phyloP scores from a whole-genome alignment of 2,329 filamentous ascomycete species.

The Phaeosphaeria sp. region DNA sequence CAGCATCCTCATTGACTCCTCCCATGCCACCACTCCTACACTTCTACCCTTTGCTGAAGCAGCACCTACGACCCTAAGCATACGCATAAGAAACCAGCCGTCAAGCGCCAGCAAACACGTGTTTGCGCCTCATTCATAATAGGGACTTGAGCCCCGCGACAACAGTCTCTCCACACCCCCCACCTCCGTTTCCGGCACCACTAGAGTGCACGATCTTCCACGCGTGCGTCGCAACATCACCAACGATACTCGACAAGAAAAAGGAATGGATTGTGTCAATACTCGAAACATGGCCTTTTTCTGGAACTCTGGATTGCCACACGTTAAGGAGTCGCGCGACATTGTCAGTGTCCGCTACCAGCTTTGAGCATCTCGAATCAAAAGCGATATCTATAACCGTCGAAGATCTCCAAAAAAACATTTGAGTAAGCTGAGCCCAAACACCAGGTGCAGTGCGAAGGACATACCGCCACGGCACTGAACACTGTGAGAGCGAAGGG shows the following conservation, averaged over 20 bases:
- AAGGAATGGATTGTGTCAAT: slow-evolving; percentile 27
- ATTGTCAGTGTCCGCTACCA: slow-evolving; percentile 28
- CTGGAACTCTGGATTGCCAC: slow-evolving; percentile 29
- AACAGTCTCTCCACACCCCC: slow-evolving; percentile 16
- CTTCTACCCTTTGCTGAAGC: slow-evolving; percentile 3
- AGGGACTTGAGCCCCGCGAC: slow-evolving; percentile 20
- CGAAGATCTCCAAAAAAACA: background rate
- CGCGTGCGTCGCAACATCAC: background rate
- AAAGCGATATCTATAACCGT: background rate
- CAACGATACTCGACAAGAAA: slow-evolving; percentile 3
- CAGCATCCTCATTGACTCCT: slow-evolving; percentile 7
- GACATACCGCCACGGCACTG: background rate
- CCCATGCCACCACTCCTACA: slow-evolving; percentile 4
- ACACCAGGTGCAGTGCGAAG: background rate
- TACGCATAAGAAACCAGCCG: slow-evolving; percentile 8
- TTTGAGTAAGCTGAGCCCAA: background rate
- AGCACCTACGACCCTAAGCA: slow-evolving; percentile 15
- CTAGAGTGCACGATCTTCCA: slow-evolving; percentile 9
- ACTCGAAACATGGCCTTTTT: slow-evolving; percentile 33
- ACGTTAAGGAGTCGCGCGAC: slow-evolving; percentile 30
- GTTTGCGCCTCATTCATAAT: slow-evolving; percentile 15
- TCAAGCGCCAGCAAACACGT: slow-evolving; percentile 10
- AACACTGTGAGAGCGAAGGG: background rate
- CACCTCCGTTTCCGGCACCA: slow-evolving; percentile 21
- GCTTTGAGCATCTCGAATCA: slow-evolving; percentile 21